A percentile compares a stretch with the other conserved stretches of the same genome.
Conservation (phyloP, 2,329 filamentous ascomycete genomes). For the Arthrobotrys sphaeroides region DNA sequence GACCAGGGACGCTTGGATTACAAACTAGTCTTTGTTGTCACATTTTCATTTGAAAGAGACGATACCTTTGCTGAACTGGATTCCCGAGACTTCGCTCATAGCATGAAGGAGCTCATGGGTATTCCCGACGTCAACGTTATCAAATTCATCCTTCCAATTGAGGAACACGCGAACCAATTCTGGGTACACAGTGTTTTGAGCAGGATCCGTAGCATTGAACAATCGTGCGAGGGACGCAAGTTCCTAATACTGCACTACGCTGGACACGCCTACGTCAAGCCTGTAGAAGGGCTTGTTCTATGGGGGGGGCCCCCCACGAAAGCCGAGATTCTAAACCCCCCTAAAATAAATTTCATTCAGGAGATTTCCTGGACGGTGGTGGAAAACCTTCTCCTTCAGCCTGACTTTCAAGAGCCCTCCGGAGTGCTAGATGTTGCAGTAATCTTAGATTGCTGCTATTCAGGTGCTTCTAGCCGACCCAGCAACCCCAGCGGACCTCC, state of each 20-base stretch:
- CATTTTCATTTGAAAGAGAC: neutral
- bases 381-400: neutral
- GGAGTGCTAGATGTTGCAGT: neutral
- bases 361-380: neutral
- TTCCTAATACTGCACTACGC: neutral
- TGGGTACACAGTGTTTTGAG: neutral
- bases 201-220: neutral
- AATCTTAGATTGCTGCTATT: neutral
- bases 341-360: neutral
- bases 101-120: neutral
- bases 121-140: neutral
- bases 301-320: too few species aligned
- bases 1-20: neutral
- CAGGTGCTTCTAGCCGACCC: neutral
- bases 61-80: neutral
- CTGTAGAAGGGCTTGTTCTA: too few species aligned
- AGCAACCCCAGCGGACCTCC: neutral
- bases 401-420: neutral
- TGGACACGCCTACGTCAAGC: too few species aligned
- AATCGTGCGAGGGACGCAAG: neutral
- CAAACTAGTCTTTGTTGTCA: neutral
- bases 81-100: neutral
- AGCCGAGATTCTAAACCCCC: too few species aligned
- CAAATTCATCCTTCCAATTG: neutral
- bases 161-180: neutral